Evolutionary conservation across 2,329 filamentous ascomycete species (phyloP), one percentile per base, ranked within the genome.

Genomic region (Alternaria atra): DNA sequence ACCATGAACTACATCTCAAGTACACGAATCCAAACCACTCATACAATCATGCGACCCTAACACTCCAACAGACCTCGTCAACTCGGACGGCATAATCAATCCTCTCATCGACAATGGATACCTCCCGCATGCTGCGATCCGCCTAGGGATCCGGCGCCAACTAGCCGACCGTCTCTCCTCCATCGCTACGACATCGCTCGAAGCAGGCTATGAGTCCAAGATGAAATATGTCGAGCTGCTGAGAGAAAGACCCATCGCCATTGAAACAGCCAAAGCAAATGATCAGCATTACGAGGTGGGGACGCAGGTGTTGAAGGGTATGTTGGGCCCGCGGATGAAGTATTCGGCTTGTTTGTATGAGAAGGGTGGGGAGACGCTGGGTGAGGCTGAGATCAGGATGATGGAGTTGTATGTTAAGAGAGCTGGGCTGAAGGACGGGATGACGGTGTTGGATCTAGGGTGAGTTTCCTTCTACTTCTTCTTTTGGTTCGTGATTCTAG

Each of bases 271-370:
- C 4, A 80, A 83, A 2, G 89, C 90, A 23, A 91, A 91, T 73
- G 80, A 85, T 69, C 89, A 91, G 81, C 89, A 91, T 77, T 91
- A 92, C 72, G 89, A 91, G 78, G 89, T 91, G 40, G 88, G 87
- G 39, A 90, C 89, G 0, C 87, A 86, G 4, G 86, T 91, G 25
- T 76, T 91, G 40, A 77, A 80, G 29, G 85, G 84, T 29, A 88
- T 84, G 74, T 79, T 92, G 12, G 90, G 90, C 0, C 87, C 88
- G 4, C 80, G 89, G 55, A 91, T 91, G 88, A 91, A 91, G 82
- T 92, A 91, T 75, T 89, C 85, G n/a, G 84, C 82, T 65, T 90
- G 87, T 73, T 79, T 90, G 70, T 91, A 91, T 74, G 85, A 86
- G 4, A 88, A 87, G 15, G 79, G 80, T 6, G 66, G 61, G 1